phyloP scores from a whole-genome alignment of 768 basidiomycete genomes.

The Pholiota conissans region DNA sequence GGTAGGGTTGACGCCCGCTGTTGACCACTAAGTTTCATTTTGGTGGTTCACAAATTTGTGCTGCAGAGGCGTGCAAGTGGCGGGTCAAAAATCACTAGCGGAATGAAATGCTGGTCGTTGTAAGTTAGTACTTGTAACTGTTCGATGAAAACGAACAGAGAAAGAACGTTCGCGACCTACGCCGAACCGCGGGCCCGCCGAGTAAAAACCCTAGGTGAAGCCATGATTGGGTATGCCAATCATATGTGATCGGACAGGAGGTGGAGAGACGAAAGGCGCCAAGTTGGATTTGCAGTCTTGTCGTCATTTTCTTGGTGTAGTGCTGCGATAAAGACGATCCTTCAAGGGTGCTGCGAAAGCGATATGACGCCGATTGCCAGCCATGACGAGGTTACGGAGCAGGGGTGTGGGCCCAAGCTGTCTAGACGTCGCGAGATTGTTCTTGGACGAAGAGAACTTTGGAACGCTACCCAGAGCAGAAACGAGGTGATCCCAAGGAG shows the following conservation, averaged over 20 bases:
- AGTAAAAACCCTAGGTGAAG: not conserved
- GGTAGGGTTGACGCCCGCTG: not conserved
- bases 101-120: not conserved
- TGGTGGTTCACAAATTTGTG: not conserved
- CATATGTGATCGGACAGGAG: not conserved
- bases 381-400: no score
- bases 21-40: no score
- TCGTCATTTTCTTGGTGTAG: not conserved
- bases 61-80: not conserved
- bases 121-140: no score
- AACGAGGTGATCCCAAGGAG: no score
- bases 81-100: not conserved
- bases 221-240: not conserved
- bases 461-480: no score
- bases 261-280: not conserved
- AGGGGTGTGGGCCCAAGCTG: no score
- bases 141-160: not conserved
- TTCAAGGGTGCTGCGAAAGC: no score
- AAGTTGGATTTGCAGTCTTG: not conserved
- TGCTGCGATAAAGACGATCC: no score
- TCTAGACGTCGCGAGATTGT: no score
- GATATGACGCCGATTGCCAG: no score
- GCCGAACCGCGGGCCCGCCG: not conserved
- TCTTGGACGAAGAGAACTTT: no score
- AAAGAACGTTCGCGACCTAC: no score